Evolutionary conservation across 1,284 basidiomycete genomes (phyloP).

Genomic region (Microbotryum saponariae): DNA sequence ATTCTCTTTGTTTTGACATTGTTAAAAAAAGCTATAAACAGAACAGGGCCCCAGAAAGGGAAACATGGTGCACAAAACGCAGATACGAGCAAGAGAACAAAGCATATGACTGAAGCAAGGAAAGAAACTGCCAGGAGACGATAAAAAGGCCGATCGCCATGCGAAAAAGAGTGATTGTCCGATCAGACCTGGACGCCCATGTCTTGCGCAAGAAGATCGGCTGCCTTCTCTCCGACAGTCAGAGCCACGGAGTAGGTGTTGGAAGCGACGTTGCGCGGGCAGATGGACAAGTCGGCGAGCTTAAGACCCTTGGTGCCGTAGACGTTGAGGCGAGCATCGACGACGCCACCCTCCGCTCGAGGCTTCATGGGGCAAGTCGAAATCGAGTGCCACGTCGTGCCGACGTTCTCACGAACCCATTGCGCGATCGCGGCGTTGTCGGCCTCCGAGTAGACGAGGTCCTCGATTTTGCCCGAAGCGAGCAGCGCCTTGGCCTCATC

Average conservation of each 20-base stretch:
- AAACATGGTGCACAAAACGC: no score
- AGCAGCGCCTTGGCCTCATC: constrained; percentile 39
- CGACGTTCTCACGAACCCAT: constrained; percentile 40
- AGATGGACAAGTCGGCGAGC: constrained; percentile 38
- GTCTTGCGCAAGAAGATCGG: constrained; percentile 48
- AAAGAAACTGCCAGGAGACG: no score
- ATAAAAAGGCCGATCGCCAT: no score
- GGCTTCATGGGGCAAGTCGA: constrained; percentile 59
- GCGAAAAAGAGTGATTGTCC: no score
- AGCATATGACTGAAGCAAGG: no score
- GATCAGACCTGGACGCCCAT: constrained; percentile 35
- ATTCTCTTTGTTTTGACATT: no score
- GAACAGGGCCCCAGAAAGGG: no score
- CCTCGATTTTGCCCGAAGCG: constrained; percentile 45
- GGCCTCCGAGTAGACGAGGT: constrained; percentile 51
- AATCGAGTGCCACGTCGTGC: constrained; percentile 37
- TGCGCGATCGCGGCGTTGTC: constrained; percentile 52
- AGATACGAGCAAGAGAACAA: no score
- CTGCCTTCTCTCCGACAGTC: constrained; percentile 50
- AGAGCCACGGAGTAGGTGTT: constrained; percentile 51
- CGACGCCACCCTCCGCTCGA: constrained; percentile 52
- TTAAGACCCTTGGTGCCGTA: constrained; percentile 56
- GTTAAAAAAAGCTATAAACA: no score
- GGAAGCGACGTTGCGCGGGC: constrained; percentile 24
- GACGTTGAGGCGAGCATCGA: constrained; percentile 55